phyloP scores from a whole-genome alignment of 2,329 filamentous ascomycete species.

The Metarhizium robertsii region DNA sequence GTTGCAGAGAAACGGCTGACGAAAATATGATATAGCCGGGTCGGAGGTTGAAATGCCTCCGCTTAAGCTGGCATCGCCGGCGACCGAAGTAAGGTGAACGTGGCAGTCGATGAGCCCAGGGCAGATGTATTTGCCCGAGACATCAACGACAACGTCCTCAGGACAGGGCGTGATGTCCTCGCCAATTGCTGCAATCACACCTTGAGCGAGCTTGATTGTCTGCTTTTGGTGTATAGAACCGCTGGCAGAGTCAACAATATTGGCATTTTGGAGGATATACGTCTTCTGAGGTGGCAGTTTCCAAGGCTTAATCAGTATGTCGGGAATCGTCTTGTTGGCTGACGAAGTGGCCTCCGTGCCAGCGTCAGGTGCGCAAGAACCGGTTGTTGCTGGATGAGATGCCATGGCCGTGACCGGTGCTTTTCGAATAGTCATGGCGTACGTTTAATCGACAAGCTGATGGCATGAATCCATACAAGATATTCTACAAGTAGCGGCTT shows the following conservation, averaged over 20 bases:
- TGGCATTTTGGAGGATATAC: constrained; percentile 32
- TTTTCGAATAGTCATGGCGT: neutral
- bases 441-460: neutral
- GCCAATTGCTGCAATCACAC: constrained; percentile 21
- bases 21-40: constrained; percentile 26
- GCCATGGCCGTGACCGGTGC: neutral
- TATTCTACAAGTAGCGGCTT: neutral
- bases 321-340: neutral
- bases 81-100: constrained; percentile 21
- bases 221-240: constrained; percentile 20
- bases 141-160: constrained; percentile 11
- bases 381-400: neutral
- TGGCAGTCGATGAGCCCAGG: constrained; percentile 25
- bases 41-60: constrained; percentile 19
- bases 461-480: neutral
- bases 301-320: constrained; percentile 23
- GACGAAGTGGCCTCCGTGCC: neutral
- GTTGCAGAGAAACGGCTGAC: constrained; percentile 36
- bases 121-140: constrained; percentile 19
- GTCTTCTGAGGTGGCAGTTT: constrained; percentile 20
- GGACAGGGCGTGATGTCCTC: neutral
- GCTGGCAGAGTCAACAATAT: constrained; percentile 29
- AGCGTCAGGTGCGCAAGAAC: neutral
- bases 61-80: constrained; percentile 17
- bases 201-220: constrained; percentile 24